phyloP scores from a whole-genome alignment of 108 stramenopile genomes.

The Nannochloropsis gaditana region DNA sequence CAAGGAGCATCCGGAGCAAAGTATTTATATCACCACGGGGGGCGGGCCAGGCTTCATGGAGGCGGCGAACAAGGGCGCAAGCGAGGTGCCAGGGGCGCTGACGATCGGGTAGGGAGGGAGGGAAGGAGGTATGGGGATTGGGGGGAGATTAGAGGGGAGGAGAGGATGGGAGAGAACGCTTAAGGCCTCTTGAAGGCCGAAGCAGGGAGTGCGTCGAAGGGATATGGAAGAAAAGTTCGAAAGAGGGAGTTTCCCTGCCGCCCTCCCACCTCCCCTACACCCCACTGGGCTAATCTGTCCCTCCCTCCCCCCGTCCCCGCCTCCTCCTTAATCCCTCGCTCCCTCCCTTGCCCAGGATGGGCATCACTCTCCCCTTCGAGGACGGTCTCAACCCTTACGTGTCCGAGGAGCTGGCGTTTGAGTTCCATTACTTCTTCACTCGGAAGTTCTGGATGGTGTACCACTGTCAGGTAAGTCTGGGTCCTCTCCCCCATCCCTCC shows the following conservation, averaged over 20 bases:
- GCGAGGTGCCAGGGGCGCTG: constrained; percentile 35
- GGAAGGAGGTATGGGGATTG: too few relatives aligned
- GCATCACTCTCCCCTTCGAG: constrained; percentile 55
- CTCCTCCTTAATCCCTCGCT: background rate
- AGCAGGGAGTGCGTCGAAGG: too few relatives aligned
- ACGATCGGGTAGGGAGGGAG: constrained; percentile 36
- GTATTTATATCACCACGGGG: constrained; percentile 47
- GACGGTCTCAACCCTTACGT: constrained; percentile 50
- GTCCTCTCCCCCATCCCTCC: constrained; percentile 28
- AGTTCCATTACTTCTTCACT: constrained; percentile 59
- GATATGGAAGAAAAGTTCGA: too few relatives aligned
- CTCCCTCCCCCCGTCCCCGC: background rate
- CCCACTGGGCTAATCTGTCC: background rate
- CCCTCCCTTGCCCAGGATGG: constrained; percentile 40
- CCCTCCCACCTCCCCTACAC: too few relatives aligned
- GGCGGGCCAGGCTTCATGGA: constrained; percentile 59
- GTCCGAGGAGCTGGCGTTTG: constrained; percentile 53
- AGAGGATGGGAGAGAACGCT: too few relatives aligned
- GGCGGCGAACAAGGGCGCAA: constrained; percentile 55
- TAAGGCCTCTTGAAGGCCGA: too few relatives aligned
- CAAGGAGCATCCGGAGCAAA: constrained; percentile 29
- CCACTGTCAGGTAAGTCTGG: constrained; percentile 33
- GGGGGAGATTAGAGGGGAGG: too few relatives aligned
- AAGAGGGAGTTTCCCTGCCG: too few relatives aligned
- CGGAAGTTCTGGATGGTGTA: constrained; percentile 61